Evolutionary conservation across 2,329 filamentous ascomycete genomes (phyloP), one percentile per base, ranked within the genome.

Genomic region (Xylaria polymorpha): DNA sequence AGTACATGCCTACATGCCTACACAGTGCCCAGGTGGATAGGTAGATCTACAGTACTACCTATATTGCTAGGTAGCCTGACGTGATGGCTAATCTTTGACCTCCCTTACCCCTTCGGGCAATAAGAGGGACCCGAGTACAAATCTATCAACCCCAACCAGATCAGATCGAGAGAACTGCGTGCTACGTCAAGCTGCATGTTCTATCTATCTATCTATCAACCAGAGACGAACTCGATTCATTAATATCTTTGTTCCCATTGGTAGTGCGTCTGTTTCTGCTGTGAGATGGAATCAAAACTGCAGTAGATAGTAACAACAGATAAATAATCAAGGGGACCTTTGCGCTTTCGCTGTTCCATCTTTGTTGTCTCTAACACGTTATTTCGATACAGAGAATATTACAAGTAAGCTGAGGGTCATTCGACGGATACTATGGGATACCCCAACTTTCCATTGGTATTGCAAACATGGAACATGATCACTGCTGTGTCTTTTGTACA

Each of bases 141-240:
- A 63, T 51, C 39, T 44, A 56, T 18, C 46, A 44, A 59, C 39
- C 62, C 59, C 67, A 66, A 69, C 67, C 67, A 66, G 67, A 66
- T 63, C 63, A 66, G 67, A 66, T 66, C 51, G 22, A 69, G 32
- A n/a, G 29, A 22, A 64, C 39, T 22, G 6, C 20, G 32, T 37
- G 37, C 48, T 58, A 68, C 61, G 51, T 66, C 66, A 53, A 62
- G 57, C 10, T 58, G 66, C 66, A 68, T 57, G n/a, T 35, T 25
- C 57, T 37, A 25, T 14, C 25, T 29, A 4, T 25, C 57, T 37
- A 25, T 14, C 25, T 29, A 4, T 29, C 12, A 2, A 14, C 25
- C 50, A 35, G 46, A 32, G 15, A 37, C 29, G n/a, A 60, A 46
- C 39, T 61, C 48, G 14, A 25, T 51, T 39, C 57, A 51, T 32